Conservation (phyloP, 1,139 yeast genomes). For the Magnusiomyces suaveolens region DNA sequence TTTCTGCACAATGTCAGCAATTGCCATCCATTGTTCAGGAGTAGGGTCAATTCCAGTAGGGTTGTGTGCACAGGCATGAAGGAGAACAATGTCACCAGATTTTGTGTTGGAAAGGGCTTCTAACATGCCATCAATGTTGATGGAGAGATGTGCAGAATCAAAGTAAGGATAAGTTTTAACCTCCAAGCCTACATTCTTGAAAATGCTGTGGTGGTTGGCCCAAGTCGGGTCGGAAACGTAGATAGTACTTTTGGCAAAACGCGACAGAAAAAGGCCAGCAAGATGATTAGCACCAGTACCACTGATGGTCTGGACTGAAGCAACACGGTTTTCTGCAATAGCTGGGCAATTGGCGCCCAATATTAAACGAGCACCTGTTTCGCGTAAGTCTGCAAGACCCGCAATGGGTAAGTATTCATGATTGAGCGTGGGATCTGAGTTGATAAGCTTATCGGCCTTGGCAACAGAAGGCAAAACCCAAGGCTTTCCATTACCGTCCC, state of each 20-base stretch:
- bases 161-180: constrained; percentile 73
- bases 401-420: constrained; percentile 86
- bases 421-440: constrained; percentile 54
- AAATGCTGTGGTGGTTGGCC: constrained; percentile 89
- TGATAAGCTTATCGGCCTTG: constrained; percentile 42
- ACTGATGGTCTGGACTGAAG: constrained; percentile 77
- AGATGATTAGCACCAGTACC: constrained; percentile 96
- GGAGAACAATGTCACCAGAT: constrained; percentile 44
- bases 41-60: constrained; percentile 93
- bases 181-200: constrained; percentile 53
- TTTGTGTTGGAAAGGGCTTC: constrained; percentile 24
- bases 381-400: constrained; percentile 62
- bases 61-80: constrained; percentile 95
- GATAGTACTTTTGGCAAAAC: constrained; percentile 41
- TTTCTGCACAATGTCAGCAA: constrained; percentile 49
- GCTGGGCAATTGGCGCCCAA: constrained; percentile 59
- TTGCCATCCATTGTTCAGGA: constrained; percentile 65
- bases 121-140: constrained; percentile 44
- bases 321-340: constrained; percentile 43
- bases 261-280: constrained; percentile 62
- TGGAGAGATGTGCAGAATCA: constrained; percentile 52
- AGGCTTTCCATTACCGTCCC: constrained; percentile 76
- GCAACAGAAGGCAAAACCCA: constrained; percentile 71
- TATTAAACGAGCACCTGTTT: constrained; percentile 69
- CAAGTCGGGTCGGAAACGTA: constrained; percentile 89